Conservation (phyloP, 495 filamentous ascomycete genomes). For the Hypoxylon perforatum region DNA sequence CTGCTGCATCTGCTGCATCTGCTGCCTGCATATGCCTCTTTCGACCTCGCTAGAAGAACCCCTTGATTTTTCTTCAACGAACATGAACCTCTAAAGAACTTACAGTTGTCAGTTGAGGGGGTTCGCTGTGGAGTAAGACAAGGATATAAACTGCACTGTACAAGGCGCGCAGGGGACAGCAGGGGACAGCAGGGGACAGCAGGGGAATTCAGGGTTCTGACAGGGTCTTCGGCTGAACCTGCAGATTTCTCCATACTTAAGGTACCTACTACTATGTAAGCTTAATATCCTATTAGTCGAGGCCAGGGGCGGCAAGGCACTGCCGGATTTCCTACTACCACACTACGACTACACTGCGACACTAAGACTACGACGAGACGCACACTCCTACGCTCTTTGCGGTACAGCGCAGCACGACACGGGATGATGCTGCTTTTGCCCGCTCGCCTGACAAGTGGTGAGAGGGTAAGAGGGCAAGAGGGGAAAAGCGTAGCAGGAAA, state of each 20-base stretch:
- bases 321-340: slow-evolving; percentile 43
- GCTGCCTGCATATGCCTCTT: too few relatives aligned
- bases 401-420: slow-evolving; percentile 22
- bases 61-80: slow-evolving; percentile 5
- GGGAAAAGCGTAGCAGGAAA: too few relatives aligned
- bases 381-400: slow-evolving; percentile 19
- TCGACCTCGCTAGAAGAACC: slow-evolving; percentile 5
- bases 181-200: too few relatives aligned
- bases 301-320: slow-evolving; percentile 37
- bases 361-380: slow-evolving; percentile 1
- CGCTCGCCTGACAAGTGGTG: too few relatives aligned
- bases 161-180: slow-evolving; percentile 39
- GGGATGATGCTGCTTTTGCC: slow-evolving; percentile 33
- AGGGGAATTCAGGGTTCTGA: slow-evolving; percentile 40
- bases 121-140: slow-evolving; percentile 32
- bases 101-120: slow-evolving; percentile 44
- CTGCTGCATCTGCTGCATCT: too few relatives aligned
- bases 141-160: slow-evolving; percentile 19
- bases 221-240: slow-evolving; percentile 42
- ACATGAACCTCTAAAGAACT: slow-evolving; percentile 33
- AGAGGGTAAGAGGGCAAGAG: too few relatives aligned
- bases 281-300: slow-evolving; percentile 43
- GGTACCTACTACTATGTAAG: too few relatives aligned
- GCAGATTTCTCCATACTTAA: slow-evolving; percentile 42
- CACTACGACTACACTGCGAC: slow-evolving; percentile 15